Percentiles rank a stretch among this genome's conserved stretches.
These are phyloP conservation scores for Umbelopsis ramanniana DNA, from an alignment of 192 early-diverging fungal genomes.

Conservation along the genomic window DNA sequence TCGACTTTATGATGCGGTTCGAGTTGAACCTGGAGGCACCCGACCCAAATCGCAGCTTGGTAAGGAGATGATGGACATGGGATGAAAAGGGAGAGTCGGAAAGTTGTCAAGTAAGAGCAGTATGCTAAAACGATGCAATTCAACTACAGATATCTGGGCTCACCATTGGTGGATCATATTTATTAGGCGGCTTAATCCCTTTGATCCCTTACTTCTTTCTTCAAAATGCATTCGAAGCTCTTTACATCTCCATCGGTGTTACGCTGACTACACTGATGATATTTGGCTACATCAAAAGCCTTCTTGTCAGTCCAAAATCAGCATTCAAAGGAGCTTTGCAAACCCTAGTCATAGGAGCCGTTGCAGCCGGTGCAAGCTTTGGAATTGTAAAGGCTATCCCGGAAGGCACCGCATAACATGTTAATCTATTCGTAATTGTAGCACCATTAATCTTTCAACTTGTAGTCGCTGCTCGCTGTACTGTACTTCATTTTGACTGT, in stretches of 20 bases:
- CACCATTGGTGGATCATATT: constrained; percentile 65
- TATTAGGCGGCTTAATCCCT: constrained; percentile 68
- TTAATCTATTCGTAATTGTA: too few relatives aligned
- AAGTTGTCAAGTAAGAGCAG: background rate
- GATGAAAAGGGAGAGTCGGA: background rate
- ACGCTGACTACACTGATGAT: constrained; percentile 59
- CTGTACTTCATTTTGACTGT: too few relatives aligned
- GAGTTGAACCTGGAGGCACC: constrained; percentile 66
- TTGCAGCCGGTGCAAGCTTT: constrained; percentile 49
- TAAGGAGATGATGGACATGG: constrained; percentile 23
- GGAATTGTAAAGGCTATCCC: constrained; percentile 30
- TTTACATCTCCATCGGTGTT: constrained; percentile 54
- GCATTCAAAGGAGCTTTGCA: constrained; percentile 48
- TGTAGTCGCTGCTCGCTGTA: too few relatives aligned
- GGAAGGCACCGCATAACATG: background rate
- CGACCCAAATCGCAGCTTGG: constrained; percentile 55
- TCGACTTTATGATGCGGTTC: constrained; percentile 79
- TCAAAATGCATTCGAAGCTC: constrained; percentile 40
- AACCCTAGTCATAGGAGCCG: constrained; percentile 50
- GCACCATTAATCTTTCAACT: too few relatives aligned
- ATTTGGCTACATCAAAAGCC: constrained; percentile 64
- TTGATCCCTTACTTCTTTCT: constrained; percentile 63
- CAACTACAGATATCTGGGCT: constrained; percentile 50
- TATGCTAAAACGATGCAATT: background rate
- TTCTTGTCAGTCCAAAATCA: constrained; percentile 47